Evolutionary conservation across 306 rosid species (phyloP).

Genomic region (Acacia melanoxylon): DNA sequence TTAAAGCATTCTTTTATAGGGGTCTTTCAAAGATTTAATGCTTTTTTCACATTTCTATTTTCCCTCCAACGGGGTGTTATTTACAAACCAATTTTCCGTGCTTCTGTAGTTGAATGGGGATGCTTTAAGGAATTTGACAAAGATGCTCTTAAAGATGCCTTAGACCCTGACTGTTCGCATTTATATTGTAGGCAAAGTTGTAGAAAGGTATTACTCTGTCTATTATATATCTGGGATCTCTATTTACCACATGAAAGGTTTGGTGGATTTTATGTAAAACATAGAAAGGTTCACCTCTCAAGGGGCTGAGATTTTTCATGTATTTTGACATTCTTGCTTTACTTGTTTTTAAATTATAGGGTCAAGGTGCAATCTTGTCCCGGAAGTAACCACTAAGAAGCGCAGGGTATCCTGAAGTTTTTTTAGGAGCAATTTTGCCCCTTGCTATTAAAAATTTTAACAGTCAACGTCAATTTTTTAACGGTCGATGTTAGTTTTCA

Average conservation of each 20-base stretch:
- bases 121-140: constrained; percentile 25
- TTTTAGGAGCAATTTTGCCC: too few relatives aligned
- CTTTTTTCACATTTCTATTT: neutral
- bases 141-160: neutral
- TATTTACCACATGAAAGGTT: neutral
- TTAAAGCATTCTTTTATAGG: neutral
- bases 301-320: neutral
- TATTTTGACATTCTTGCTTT: neutral
- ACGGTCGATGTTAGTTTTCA: too few relatives aligned
- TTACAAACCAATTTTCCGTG: neutral
- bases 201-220: constrained; percentile 30
- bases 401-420: too few relatives aligned
- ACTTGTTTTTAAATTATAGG: neutral
- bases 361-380: too few relatives aligned
- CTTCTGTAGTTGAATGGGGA: constrained; percentile 40
- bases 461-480: too few relatives aligned
- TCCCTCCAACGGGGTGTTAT: neutral
- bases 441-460: too few relatives aligned
- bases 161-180: neutral
- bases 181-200: constrained; percentile 33
- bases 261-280: constrained; percentile 25
- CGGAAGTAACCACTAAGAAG: too few relatives aligned
- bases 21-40: neutral
- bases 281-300: neutral
- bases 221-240: neutral